Evolutionary conservation across 23 red algal genomes (phyloP), one percentile per base, ranked within the genome.

Genomic region (Agarophyton chilense): DNA sequence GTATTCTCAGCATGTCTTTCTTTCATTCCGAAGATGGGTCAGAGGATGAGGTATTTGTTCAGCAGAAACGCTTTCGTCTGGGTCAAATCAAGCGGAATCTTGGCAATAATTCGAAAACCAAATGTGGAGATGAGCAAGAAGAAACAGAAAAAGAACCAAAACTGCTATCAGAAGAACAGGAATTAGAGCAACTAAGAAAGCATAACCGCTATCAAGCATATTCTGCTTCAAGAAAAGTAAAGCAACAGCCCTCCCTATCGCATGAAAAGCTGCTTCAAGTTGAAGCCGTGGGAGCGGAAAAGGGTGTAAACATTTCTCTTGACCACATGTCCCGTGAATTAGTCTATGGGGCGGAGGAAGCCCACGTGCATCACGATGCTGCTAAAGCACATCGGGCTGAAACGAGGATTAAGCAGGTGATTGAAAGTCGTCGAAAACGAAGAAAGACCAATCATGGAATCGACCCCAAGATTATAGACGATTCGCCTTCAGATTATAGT

Each of bases 391-490:
- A 32, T 52, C 22, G 16, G 7, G 42, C 26, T 24, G 16, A 57
- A 45, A 22, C 2, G 26, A 47, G 10, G 25, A 2, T 28, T 13
- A 32, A 64, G 53, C 14, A 32, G 14, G 22, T 5, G 52, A 16
- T 22, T 47, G 26, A 61, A 26, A 25, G 19, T 8, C 34, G 58
- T 49, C 24, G 25, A 33, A 74, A 74, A 74, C 38, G 68, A 31
- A 43, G 24, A 18, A 74, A 29, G 33, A 55, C 43, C 39, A 53
- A 54, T 34, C 68, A 29, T 19, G 16, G n/a, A 4, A 78, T 89
- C 78, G 85, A 89, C 72, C 85, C 85, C 1, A 89, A 89, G 71
- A 89, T 89, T 26, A 67, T 89, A 35, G 72, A 89, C 44, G 85
- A 89, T 62, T 89, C 85, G 8, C 40, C 63, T 46, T 86, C 82